A percentile compares a stretch with the other conserved stretches of the same genome.
These are phyloP conservation scores for Hanseniaspora valbyensis DNA, from an alignment of 805 yeast species.

Conservation along the genomic window DNA sequence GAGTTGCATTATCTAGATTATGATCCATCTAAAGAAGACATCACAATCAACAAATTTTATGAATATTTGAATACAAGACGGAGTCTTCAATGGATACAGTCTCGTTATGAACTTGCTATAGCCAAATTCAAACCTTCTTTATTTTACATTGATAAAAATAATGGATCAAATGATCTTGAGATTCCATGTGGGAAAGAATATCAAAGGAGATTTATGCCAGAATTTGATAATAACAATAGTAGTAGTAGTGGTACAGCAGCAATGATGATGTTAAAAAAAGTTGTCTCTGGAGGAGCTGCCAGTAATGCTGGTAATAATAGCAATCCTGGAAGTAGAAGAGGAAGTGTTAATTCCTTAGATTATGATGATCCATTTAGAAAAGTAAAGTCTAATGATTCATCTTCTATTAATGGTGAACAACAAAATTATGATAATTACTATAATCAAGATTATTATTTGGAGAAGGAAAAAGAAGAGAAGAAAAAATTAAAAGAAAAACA, in stretches of 20 bases:
- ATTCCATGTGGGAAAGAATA: neutral
- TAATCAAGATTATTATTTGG: constrained; percentile 1
- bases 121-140: constrained; percentile 9
- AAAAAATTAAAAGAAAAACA: neutral
- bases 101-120: neutral
- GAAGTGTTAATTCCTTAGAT: neutral
- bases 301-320: neutral
- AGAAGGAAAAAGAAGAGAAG: constrained; percentile 3
- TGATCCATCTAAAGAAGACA: neutral
- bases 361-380: neutral
- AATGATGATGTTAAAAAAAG: constrained; percentile 11
- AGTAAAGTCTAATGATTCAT: neutral
- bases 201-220: neutral
- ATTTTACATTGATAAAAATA: constrained; percentile 7
- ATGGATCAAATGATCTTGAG: neutral
- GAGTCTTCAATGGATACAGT: neutral
- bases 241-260: too few species aligned
- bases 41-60: neutral
- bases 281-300: neutral
- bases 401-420: neutral
- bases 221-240: neutral
- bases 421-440: neutral
- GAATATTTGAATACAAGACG: constrained; percentile 10
- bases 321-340: neutral
- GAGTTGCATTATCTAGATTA: neutral